Evolutionary conservation across 2,329 filamentous ascomycete genomes (phyloP).

Genomic region (Aspergillus brunneoviolaceus): DNA sequence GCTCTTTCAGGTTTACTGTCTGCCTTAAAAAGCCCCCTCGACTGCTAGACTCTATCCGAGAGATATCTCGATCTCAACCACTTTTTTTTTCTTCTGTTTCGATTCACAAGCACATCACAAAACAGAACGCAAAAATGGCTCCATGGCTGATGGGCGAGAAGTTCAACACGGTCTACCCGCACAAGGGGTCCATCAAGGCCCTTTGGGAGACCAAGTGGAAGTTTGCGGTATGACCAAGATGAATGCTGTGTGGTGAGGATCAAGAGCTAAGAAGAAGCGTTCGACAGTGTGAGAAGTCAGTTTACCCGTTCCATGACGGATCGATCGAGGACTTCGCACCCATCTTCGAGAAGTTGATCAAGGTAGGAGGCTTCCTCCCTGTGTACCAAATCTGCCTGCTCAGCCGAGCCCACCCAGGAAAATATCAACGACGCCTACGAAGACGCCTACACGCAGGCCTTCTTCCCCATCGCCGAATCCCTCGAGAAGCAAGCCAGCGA

Average conservation of each 20-base stretch:
- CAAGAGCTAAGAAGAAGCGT: not conserved
- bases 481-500: slow-evolving; percentile 56
- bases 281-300: slow-evolving; percentile 55
- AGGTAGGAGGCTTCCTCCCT: slow-evolving; percentile 37
- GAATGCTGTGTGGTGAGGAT: not conserved
- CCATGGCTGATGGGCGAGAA: slow-evolving; percentile 46
- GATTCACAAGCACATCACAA: not conserved
- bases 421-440: slow-evolving; percentile 66
- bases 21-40: not conserved
- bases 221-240: slow-evolving; percentile 54
- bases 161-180: slow-evolving; percentile 52
- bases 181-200: slow-evolving; percentile 60
- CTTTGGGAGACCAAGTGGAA: slow-evolving; percentile 79
- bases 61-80: too few species aligned
- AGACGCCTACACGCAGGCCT: slow-evolving; percentile 62
- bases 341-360: slow-evolving; percentile 63
- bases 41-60: not conserved
- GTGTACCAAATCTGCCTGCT: not conserved
- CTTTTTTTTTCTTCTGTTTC: not conserved
- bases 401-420: slow-evolving; percentile 34
- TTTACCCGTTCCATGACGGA: slow-evolving; percentile 76
- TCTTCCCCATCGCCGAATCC: slow-evolving; percentile 61
- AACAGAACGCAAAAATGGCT: slow-evolving; percentile 15
- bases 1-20: not conserved
- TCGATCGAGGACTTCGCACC: slow-evolving; percentile 67